phyloP scores from a whole-genome alignment of 2,329 filamentous ascomycete species.

The Monosporascus sp. region DNA sequence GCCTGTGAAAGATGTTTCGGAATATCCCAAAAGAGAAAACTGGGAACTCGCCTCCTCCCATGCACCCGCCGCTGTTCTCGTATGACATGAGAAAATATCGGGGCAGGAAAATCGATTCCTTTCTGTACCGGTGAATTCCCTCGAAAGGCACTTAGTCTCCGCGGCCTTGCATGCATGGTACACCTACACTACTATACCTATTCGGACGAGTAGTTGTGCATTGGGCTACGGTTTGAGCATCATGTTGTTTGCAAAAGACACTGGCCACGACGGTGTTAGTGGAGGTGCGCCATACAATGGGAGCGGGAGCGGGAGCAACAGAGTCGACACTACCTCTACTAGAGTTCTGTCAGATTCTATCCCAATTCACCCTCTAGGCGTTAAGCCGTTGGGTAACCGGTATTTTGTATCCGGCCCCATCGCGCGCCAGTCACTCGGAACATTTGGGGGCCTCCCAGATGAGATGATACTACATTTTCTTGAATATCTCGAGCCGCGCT shows the following conservation, averaged over 20 bases:
- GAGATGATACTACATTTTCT: conserved; percentile 72
- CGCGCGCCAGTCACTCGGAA: conserved; percentile 61
- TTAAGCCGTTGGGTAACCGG: conserved; percentile 85
- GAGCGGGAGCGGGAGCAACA: conserved; percentile 7
- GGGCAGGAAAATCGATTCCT: background rate
- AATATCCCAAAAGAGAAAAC: background rate
- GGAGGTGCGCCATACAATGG: conserved; percentile 4
- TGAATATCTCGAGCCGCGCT: conserved; percentile 63
- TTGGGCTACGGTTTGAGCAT: background rate
- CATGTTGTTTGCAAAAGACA: conserved; percentile 20
- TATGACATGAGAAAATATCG: background rate
- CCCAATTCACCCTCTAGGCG: conserved; percentile 71
- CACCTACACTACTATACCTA: background rate
- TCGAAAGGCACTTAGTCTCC: background rate
- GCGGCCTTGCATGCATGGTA: background rate
- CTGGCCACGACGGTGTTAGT: conserved; percentile 13
- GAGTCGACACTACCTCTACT: background rate
- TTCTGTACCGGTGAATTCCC: background rate
- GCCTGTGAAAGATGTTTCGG: no score
- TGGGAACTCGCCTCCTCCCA: background rate
- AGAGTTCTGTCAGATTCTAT: conserved; percentile 42
- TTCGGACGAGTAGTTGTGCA: background rate
- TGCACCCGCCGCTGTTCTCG: background rate
- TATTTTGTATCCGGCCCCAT: conserved; percentile 61
- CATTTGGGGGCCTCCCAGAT: conserved; percentile 67